Evolutionary conservation across 345 rosid species (phyloP).

Genomic region (Gossypium australe): DNA sequence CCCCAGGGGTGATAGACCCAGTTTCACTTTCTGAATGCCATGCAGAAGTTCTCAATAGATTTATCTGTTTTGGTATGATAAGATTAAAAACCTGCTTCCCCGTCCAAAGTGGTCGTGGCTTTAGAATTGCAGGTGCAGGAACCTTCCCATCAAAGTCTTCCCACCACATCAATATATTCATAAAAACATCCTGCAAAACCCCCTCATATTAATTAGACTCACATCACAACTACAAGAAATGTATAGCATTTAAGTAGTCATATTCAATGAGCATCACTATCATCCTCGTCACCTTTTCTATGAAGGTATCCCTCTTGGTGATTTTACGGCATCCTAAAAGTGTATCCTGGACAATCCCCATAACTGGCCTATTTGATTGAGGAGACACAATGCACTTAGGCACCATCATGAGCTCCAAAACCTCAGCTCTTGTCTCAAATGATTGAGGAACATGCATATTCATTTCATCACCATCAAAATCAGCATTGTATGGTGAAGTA

Average conservation of each 20-base stretch:
- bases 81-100: constrained; percentile 98
- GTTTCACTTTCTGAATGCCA: constrained; percentile 86
- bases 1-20: constrained; percentile 83
- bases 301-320: constrained; percentile 96
- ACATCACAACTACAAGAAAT: not conserved
- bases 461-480: constrained; percentile 99
- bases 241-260: not conserved
- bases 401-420: constrained; percentile 96
- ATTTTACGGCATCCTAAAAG: constrained; percentile 96
- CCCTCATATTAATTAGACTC: not conserved
- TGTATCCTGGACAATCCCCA: constrained; percentile 98
- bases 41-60: constrained; percentile 74
- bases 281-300: constrained; percentile 65
- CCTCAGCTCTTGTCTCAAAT: constrained; percentile 96
- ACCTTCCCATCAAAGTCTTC: constrained; percentile 98
- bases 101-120: constrained; percentile 98
- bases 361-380: constrained; percentile 93
- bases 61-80: constrained; percentile 96
- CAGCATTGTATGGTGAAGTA: constrained; percentile 98
- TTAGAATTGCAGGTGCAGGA: constrained; percentile 89
- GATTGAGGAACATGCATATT: constrained; percentile 98
- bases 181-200: constrained; percentile 76
- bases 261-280: not conserved
- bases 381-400: constrained; percentile 98
- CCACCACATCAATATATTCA: constrained; percentile 99